These are phyloP conservation scores for Lojkania enalia DNA, from an alignment of 2,329 filamentous ascomycete genomes.

Conservation along the genomic window DNA sequence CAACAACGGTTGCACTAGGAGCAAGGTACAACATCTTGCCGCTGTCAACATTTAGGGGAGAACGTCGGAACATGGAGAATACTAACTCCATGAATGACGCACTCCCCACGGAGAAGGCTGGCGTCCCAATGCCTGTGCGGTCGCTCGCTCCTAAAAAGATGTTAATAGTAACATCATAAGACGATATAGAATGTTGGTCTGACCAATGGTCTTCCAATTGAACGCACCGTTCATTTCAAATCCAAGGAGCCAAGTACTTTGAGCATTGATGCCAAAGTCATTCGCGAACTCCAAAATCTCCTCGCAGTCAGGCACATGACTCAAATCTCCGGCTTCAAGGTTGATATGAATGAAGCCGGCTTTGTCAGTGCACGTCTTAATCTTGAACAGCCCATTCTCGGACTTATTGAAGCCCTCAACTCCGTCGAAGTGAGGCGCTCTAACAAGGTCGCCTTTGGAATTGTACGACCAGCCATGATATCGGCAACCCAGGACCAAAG, in stretches of 20 bases:
- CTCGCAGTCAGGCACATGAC: slow-evolving; percentile 15
- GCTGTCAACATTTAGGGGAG: background rate
- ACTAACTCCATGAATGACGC: slow-evolving; percentile 5
- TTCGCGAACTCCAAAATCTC: slow-evolving; percentile 12
- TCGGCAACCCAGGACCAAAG: slow-evolving; percentile 43
- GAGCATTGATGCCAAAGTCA: slow-evolving; percentile 15
- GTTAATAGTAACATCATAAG: background rate
- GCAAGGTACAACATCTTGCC: slow-evolving; percentile 1
- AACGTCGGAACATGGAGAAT: slow-evolving; percentile 8
- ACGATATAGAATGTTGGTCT: background rate
- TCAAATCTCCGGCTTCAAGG: slow-evolving; percentile 19
- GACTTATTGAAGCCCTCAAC: slow-evolving; percentile 44
- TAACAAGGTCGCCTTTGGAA: slow-evolving; percentile 45
- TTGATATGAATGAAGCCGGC: slow-evolving; percentile 36
- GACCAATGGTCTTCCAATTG: slow-evolving; percentile 46
- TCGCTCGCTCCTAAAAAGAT: slow-evolving; percentile 12
- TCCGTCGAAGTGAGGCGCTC: slow-evolving; percentile 47
- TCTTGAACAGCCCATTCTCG: slow-evolving; percentile 36
- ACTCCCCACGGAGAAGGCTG: background rate
- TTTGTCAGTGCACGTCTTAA: slow-evolving; percentile 25
- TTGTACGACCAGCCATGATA: slow-evolving; percentile 53
- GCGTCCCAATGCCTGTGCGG: slow-evolving; percentile 16
- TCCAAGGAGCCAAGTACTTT: slow-evolving; percentile 29
- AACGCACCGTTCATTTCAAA: slow-evolving; percentile 41
- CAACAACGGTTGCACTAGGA: slow-evolving; percentile 7